Percentiles rank a stretch among this genome's conserved stretches.
phyloP scores from a whole-genome alignment of 2,329 filamentous ascomycete genomes.

The Westerdykella aurantiaca region DNA sequence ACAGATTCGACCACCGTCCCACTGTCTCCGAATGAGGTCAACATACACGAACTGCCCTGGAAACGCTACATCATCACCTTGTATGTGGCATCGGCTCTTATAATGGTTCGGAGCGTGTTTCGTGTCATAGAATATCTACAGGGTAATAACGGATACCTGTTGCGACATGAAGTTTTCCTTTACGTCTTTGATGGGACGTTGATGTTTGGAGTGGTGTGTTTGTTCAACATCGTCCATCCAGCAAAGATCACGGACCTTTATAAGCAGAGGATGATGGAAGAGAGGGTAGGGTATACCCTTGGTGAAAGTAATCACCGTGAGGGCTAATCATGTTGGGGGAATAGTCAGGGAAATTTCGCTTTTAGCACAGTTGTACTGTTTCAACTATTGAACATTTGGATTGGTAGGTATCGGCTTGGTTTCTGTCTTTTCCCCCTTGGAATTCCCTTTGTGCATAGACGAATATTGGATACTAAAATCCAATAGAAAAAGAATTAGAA shows the following conservation, averaged over 20 bases:
- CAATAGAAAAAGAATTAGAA: no score
- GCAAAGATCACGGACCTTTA: slow-evolving; percentile 19
- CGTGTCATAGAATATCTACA: slow-evolving; percentile 45
- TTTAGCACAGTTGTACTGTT: no score
- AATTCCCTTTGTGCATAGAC: no score
- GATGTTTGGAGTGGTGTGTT: slow-evolving; percentile 40
- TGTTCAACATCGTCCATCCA: slow-evolving; percentile 38
- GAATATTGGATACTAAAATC: no score
- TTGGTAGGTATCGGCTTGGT: no score
- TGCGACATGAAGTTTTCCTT: slow-evolving; percentile 39
- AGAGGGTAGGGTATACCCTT: no score
- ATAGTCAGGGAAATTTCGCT: no score
- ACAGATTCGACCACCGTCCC: no score
- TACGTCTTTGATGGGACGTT: slow-evolving; percentile 44
- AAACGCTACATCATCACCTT: slow-evolving; percentile 38
- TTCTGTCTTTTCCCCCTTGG: no score
- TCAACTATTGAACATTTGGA: no score
- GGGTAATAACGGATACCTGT: slow-evolving; percentile 42
- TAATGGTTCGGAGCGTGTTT: slow-evolving; percentile 47
- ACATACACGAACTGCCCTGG: slow-evolving; percentile 14
- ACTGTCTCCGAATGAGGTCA: neutral
- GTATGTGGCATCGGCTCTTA: slow-evolving; percentile 42
- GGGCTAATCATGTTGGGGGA: no score
- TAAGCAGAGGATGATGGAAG: slow-evolving; percentile 9
- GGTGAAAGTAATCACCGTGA: no score